Evolutionary conservation across 2,329 filamentous ascomycete genomes (phyloP), one percentile per base, ranked within the genome.

Genomic region (Scortechinia acanthostroma): DNA sequence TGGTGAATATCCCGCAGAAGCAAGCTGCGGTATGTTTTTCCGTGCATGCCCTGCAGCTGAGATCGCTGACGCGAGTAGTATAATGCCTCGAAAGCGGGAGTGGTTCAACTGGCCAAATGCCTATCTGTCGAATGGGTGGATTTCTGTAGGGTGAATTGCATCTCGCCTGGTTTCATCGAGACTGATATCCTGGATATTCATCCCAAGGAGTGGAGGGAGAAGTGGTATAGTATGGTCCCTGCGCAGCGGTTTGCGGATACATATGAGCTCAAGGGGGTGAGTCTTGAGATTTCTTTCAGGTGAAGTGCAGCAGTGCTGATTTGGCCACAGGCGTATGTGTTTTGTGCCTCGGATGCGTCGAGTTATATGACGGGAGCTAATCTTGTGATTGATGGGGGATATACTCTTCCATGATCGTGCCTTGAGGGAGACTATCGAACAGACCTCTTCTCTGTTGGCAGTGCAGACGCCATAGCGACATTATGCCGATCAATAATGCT

Each of bases 111-210:
- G 5, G 57, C 60, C 14, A 65, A 64, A 52, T 62, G 57, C 37
- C 51, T 69, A 4, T 59, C 64, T 1, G 66, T 69, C 3, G 68
- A 70, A 47, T 70, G 67, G 66, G 61, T 59, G 2, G 61, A 65
- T 17, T 66, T 67, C 47, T 58, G 60, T 6, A 54, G 64, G 17
- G 64, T 68, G 3, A 68, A 68, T 45, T 65, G 54, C 42, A 53
- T 67, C 6, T 67, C 63, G 3, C 64, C 63, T 6, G 58, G 59
- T 10, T 62, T 58, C 22, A 60, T 62, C 37, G 53, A 52, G 28
- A 61, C 57, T 4, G 58, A 60, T 4, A 59, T 63, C 56, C 51
- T 58, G n/a, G 52, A 52, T 15, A 42, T 52, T 10, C 60, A 61
- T 33, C 60, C 59, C 2, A 43, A 51, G 5, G 55, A 57, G 33